Percentiles rank a stretch among this genome's conserved stretches.
Evolutionary conservation across 345 rosid genomes (phyloP).

Genomic region (Jatropha curcas): DNA sequence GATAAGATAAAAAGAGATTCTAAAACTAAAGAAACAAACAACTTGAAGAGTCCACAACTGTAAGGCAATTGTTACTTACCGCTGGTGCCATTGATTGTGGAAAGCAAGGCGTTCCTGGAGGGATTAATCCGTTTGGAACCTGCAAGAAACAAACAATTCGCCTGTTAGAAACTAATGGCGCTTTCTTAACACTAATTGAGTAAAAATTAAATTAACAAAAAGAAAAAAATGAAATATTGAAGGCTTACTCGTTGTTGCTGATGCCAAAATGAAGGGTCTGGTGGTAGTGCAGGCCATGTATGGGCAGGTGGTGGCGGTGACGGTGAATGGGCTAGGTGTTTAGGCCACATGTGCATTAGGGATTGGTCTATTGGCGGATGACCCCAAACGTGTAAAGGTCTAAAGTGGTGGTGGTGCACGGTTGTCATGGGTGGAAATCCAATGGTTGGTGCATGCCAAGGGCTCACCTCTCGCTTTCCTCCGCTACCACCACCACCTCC

Average conservation of each 20-base stretch:
- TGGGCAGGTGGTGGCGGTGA: conserved; percentile 26
- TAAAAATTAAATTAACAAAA: not conserved
- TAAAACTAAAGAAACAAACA: conserved; percentile 22
- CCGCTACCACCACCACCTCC: conserved; percentile 35
- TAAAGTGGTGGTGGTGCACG: conserved; percentile 45
- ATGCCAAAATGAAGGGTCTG: conserved; percentile 61
- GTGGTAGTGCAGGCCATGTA: conserved; percentile 43
- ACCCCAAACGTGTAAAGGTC: conserved; percentile 90
- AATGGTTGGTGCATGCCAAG: conserved; percentile 62
- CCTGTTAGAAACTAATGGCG: not conserved
- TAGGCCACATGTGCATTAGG: conserved; percentile 63
- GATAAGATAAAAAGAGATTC: too few species aligned
- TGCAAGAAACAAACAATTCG: conserved; percentile 5
- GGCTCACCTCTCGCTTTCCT: conserved; percentile 49
- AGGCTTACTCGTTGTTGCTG: conserved; percentile 45
- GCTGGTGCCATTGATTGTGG: conserved; percentile 48
- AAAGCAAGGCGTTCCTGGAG: conserved; percentile 55
- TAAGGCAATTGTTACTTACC: conserved; percentile 38
- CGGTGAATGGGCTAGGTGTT: conserved; percentile 43
- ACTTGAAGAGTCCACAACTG: conserved; percentile 25
- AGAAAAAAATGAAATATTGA: not conserved
- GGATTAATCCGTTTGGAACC: conserved; percentile 51
- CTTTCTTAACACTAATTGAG: not conserved
- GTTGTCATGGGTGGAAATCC: conserved; percentile 70
- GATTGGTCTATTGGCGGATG: conserved; percentile 64